Evolutionary conservation across 2,329 filamentous ascomycete species (phyloP).

Genomic region (Bertia moriformis): DNA sequence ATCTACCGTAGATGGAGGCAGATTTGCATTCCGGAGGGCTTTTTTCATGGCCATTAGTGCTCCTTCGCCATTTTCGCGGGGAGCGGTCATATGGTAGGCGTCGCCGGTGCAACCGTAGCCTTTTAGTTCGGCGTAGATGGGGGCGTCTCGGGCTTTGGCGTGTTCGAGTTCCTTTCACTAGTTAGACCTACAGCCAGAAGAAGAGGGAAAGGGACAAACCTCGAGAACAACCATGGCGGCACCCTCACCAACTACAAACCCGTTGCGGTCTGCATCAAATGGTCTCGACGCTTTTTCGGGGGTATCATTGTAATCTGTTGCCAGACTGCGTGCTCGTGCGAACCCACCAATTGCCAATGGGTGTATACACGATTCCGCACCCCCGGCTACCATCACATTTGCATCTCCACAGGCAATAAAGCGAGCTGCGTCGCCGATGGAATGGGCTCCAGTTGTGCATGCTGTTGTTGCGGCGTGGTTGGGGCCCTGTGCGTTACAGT

Average conservation of each 20-base stretch:
- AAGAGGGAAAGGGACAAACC: background rate
- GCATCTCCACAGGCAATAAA: conserved; percentile 87
- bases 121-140: conserved; percentile 74
- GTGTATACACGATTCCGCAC: conserved; percentile 88
- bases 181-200: too few relatives aligned
- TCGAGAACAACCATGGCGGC: conserved; percentile 79
- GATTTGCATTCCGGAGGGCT: conserved; percentile 57
- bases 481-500: conserved; percentile 50
- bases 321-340: conserved; percentile 70
- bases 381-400: conserved; percentile 90
- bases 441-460: conserved; percentile 90
- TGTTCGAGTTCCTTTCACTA: conserved; percentile 63
- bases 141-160: conserved; percentile 62
- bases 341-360: conserved; percentile 88
- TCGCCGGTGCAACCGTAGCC: conserved; percentile 88
- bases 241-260: conserved; percentile 88
- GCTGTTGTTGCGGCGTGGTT: conserved; percentile 89
- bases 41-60: conserved; percentile 74
- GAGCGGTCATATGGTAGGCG: conserved; percentile 86
- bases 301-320: conserved; percentile 63
- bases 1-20: conserved; percentile 59
- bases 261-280: conserved; percentile 66
- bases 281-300: conserved; percentile 65
- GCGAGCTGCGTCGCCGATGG: conserved; percentile 82
- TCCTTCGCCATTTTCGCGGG: conserved; percentile 66